A percentile compares a stretch with the other conserved stretches of the same genome.
These are phyloP conservation scores for Acanthamoeba royreba DNA, from an alignment of 208 protist genomes.

Conservation along the genomic window DNA sequence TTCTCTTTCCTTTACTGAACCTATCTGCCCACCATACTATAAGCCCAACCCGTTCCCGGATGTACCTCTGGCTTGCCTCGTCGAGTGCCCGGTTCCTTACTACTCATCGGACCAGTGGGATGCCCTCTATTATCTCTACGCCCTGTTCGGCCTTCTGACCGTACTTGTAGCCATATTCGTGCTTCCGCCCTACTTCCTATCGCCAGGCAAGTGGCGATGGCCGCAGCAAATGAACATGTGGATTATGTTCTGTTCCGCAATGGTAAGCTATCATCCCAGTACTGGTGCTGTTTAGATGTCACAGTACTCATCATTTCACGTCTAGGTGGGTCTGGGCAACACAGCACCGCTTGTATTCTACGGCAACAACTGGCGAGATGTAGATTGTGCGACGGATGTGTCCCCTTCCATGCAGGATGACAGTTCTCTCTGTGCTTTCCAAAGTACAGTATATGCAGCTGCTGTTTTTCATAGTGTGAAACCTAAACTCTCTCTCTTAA, in stretches of 20 bases:
- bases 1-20: not conserved
- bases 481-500: not conserved
- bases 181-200: not conserved
- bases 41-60: not conserved
- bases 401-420: not conserved
- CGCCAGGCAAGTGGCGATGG: not conserved
- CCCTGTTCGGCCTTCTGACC: not conserved
- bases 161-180: not conserved
- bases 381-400: not conserved
- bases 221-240: not conserved
- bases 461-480: no score
- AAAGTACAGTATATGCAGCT: not conserved
- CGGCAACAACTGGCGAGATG: not conserved
- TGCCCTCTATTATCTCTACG: not conserved
- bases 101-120: not conserved
- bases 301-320: no score
- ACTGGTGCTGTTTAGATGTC: no score
- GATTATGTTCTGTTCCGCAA: not conserved
- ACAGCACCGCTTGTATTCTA: not conserved
- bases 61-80: not conserved
- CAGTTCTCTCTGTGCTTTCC: not conserved
- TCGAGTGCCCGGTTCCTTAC: not conserved
- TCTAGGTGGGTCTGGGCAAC: not conserved
- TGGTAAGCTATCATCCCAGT: not conserved
- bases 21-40: not conserved